Conservation (phyloP, 2,329 filamentous ascomycete genomes). For the Mycosphaerella sp. region DNA sequence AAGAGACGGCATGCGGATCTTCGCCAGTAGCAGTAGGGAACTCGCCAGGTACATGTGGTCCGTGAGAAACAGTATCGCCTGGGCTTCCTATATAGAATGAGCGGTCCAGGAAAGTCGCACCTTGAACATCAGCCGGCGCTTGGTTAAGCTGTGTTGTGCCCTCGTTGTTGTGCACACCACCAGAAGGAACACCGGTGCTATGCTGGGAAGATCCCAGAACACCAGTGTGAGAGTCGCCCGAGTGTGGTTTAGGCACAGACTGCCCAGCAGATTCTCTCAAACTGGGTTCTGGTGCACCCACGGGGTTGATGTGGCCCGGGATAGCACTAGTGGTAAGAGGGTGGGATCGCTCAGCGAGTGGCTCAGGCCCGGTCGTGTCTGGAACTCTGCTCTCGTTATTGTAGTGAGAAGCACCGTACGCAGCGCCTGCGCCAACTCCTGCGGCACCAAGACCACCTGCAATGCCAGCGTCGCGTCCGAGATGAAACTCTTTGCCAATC, state of each 20-base stretch:
- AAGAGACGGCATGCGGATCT: constrained; percentile 2
- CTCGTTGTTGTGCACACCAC: constrained; percentile 8
- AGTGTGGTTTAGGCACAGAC: constrained; percentile 5
- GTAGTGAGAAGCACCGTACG: neutral
- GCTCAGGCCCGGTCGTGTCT: neutral
- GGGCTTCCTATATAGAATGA: constrained; percentile 20
- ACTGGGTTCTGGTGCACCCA: constrained; percentile 15
- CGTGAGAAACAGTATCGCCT: neutral
- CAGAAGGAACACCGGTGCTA: constrained; percentile 6
- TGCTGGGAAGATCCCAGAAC: constrained; percentile 1
- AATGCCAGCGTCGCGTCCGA: constrained; percentile 32
- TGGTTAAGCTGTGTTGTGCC: constrained; percentile 13
- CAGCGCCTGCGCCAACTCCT: constrained; percentile 20
- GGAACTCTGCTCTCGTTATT: constrained; percentile 1
- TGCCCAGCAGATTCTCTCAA: neutral
- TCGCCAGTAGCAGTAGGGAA: constrained; percentile 24
- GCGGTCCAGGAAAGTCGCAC: constrained; percentile 25
- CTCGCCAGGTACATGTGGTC: constrained; percentile 32
- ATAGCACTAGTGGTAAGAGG: neutral
- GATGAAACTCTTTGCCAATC: constrained; percentile 16
- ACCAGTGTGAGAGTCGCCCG: neutral
- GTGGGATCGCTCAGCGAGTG: neutral
- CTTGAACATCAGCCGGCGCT: constrained; percentile 20
- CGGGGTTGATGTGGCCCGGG: constrained; percentile 16
- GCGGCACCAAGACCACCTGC: constrained; percentile 30